Conservation (phyloP, 2,329 filamentous ascomycete genomes). For the Raffaelea ambrosiae region DNA sequence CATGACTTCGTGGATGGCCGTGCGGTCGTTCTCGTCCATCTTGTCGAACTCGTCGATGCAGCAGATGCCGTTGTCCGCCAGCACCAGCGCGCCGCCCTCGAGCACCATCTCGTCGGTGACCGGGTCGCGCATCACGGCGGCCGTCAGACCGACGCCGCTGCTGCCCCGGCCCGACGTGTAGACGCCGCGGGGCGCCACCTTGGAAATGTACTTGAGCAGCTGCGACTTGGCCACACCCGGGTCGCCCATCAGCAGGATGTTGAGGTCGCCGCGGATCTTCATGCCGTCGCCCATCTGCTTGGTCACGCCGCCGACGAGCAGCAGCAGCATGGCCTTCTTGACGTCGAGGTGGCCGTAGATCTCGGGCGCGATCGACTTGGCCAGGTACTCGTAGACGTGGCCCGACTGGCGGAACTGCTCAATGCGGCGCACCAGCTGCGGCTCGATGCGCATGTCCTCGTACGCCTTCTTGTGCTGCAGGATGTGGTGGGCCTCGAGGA, state of each 20-base stretch:
- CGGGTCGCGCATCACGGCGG: slow-evolving; percentile 75
- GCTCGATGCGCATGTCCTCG: slow-evolving; percentile 80
- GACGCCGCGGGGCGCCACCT: slow-evolving; percentile 88
- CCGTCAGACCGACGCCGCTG: slow-evolving; percentile 74
- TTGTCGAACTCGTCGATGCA: slow-evolving; percentile 86
- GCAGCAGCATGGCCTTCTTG: slow-evolving; percentile 92
- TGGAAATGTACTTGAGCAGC: slow-evolving; percentile 94
- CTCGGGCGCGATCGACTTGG: slow-evolving; percentile 92
- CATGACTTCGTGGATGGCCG: slow-evolving; percentile 82
- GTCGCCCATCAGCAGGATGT: slow-evolving; percentile 98
- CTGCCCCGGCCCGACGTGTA: slow-evolving; percentile 76
- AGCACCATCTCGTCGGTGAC: slow-evolving; percentile 80
- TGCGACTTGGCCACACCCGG: slow-evolving; percentile 99
- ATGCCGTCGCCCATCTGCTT: slow-evolving; percentile 98
- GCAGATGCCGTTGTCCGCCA: slow-evolving; percentile 78
- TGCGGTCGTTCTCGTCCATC: slow-evolving; percentile 78
- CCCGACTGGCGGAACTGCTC: slow-evolving; percentile 77
- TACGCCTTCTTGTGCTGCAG: slow-evolving; percentile 98
- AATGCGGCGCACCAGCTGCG: slow-evolving; percentile 71
- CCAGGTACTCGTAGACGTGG: slow-evolving; percentile 90
- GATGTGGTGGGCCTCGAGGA: slow-evolving; percentile 88
- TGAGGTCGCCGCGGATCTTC: slow-evolving; percentile 98
- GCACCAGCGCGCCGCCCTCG: slow-evolving; percentile 69
- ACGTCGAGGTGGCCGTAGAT: slow-evolving; percentile 96
- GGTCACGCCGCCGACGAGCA: slow-evolving; percentile 90